phyloP scores from a whole-genome alignment of 371 early-diverging fungal species.

The Phascolomyces articulosus region DNA sequence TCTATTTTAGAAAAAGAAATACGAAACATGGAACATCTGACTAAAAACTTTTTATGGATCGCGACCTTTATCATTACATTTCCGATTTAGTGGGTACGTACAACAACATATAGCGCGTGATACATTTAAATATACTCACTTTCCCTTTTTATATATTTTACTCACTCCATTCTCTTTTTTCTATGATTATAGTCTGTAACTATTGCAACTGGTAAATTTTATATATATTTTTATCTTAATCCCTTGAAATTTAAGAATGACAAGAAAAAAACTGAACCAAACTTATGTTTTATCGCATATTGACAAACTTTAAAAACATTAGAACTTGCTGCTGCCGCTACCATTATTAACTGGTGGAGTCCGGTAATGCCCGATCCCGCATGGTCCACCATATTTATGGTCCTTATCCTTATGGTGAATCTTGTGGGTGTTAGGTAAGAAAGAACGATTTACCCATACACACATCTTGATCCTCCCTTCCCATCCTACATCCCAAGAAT shows the following conservation, averaged over 20 bases:
- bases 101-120: neutral
- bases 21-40: neutral
- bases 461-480: no score
- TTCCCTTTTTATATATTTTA: neutral
- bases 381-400: slow-evolving; percentile 64
- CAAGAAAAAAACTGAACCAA: no score
- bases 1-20: neutral
- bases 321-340: slow-evolving; percentile 80
- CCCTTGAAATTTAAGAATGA: no score
- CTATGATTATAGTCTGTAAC: slow-evolving; percentile 70
- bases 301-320: slow-evolving; percentile 13
- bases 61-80: neutral
- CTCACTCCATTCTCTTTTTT: no score
- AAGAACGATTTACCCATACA: no score
- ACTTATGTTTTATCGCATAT: no score
- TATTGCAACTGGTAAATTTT: slow-evolving; percentile 27
- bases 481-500: no score
- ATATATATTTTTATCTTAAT: no score
- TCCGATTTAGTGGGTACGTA: slow-evolving; percentile 1
- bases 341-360: slow-evolving; percentile 80
- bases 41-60: neutral
- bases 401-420: slow-evolving; percentile 60
- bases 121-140: slow-evolving; percentile 1
- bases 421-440: slow-evolving; percentile 54
- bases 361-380: slow-evolving; percentile 56